phyloP scores from a whole-genome alignment of 2,329 filamentous ascomycete genomes.

The Alternaria alternata region DNA sequence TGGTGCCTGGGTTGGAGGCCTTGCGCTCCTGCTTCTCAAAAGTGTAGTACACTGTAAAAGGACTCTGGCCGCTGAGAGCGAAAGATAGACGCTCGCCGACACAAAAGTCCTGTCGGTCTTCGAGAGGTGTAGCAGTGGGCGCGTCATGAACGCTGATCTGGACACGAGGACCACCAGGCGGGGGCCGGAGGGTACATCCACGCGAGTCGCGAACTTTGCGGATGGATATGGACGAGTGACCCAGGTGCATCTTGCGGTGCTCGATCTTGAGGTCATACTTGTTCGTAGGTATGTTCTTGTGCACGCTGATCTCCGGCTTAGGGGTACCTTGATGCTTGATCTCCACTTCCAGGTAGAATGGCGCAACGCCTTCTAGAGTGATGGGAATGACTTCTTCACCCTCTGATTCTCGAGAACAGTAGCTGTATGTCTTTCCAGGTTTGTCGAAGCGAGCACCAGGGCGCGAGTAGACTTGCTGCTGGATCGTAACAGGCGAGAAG shows the following conservation, averaged over 20 bases:
- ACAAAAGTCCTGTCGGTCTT: conserved; percentile 87
- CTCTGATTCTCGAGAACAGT: conserved; percentile 84
- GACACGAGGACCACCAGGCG: conserved; percentile 73
- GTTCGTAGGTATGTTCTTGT: conserved; percentile 79
- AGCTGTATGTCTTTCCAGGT: conserved; percentile 93
- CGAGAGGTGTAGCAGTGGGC: conserved; percentile 86
- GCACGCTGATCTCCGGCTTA: conserved; percentile 80
- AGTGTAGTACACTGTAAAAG: conserved; percentile 91
- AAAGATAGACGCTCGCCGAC: conserved; percentile 95
- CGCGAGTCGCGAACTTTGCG: conserved; percentile 87
- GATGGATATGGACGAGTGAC: conserved; percentile 88
- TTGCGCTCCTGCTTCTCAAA: conserved; percentile 83
- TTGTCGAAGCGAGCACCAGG: conserved; percentile 83
- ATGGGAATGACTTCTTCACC: conserved; percentile 90
- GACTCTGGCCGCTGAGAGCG: conserved; percentile 86
- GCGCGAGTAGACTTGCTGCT: conserved; percentile 84
- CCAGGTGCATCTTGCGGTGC: conserved; percentile 81
- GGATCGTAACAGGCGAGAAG: conserved; percentile 72
- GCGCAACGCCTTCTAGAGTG: conserved; percentile 79
- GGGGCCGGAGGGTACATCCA: conserved; percentile 81
- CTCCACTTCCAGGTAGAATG: conserved; percentile 90
- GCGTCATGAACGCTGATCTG: conserved; percentile 93
- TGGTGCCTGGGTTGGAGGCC: conserved; percentile 79
- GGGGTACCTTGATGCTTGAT: conserved; percentile 89
- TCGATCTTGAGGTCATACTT: conserved; percentile 84